These are phyloP conservation scores for Fraxinus sp. DNA, from an alignment of 305 asterid species.

Conservation along the genomic window DNA sequence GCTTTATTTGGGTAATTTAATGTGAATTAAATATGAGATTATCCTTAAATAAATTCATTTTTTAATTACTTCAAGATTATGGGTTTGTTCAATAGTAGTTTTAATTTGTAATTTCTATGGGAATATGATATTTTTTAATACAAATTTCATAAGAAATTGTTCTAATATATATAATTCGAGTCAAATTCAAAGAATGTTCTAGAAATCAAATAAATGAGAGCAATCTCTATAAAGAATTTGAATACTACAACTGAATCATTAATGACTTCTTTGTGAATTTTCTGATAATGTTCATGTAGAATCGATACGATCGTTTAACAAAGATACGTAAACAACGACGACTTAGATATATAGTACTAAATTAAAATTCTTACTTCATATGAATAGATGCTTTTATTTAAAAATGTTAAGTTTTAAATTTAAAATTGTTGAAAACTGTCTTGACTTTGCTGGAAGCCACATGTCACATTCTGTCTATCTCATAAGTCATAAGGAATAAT, in stretches of 20 bases:
- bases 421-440: neutral
- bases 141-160: too few species aligned
- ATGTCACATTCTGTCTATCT: neutral
- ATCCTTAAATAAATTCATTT: too few species aligned
- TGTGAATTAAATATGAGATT: neutral
- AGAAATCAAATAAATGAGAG: neutral
- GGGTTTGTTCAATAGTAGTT: neutral
- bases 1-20: neutral
- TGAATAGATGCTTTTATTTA: too few species aligned
- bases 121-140: too few species aligned
- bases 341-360: too few species aligned
- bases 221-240: neutral
- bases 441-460: neutral
- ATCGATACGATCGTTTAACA: too few species aligned
- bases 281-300: too few species aligned
- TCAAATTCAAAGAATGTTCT: neutral
- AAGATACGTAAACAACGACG: too few species aligned
- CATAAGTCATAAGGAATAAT: neutral
- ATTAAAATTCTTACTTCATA: too few species aligned
- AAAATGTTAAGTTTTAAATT: neutral
- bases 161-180: neutral
- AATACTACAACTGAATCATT: too few species aligned
- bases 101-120: too few species aligned
- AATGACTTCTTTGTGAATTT: too few species aligned
- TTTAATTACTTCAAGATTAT: neutral